phyloP scores from a whole-genome alignment of 371 early-diverging fungal genomes.

The Mortierella sp. region DNA sequence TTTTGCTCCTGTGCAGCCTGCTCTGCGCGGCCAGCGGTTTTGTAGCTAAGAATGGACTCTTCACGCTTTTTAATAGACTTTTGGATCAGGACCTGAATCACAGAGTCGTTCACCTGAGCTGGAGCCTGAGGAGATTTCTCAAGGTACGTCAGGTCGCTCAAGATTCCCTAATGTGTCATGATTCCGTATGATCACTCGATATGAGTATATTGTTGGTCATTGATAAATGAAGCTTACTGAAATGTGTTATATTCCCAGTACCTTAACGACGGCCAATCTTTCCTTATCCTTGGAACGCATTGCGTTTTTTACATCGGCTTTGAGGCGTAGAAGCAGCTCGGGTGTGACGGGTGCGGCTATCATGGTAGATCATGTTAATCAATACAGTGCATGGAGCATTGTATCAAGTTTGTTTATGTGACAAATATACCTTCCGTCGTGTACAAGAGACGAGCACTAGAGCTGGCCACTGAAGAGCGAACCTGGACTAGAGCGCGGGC shows the following conservation, averaged over 20 bases:
- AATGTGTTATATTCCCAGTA: not conserved
- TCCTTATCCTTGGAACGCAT: conserved; percentile 81
- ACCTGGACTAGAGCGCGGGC: conserved; percentile 17
- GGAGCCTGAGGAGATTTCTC: conserved; percentile 71
- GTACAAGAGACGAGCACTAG: conserved; percentile 26
- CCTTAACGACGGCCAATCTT: conserved; percentile 76
- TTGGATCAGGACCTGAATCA: conserved; percentile 73
- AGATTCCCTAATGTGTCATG: conserved; percentile 55
- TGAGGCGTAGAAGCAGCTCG: conserved; percentile 61
- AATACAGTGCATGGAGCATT: not conserved
- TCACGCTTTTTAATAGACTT: conserved; percentile 79
- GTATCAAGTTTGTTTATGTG: not conserved
- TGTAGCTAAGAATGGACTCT: conserved; percentile 76
- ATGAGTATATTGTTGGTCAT: not conserved
- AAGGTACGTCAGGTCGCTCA: conserved; percentile 80
- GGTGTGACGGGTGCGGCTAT: conserved; percentile 41
- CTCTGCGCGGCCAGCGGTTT: conserved; percentile 73
- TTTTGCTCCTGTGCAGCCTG: conserved; percentile 71
- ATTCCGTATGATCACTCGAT: not conserved
- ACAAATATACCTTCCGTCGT: conserved; percentile 35
- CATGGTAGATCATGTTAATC: not conserved
- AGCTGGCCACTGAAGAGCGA: conserved; percentile 12
- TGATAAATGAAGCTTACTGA: not conserved
- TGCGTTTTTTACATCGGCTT: conserved; percentile 77
- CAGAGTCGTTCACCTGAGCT: conserved; percentile 54